A percentile compares a stretch with the other conserved stretches of the same genome.
These are phyloP conservation scores for Dendrostoma leiphaemia DNA, from an alignment of 2,329 filamentous ascomycete species.

Conservation along the genomic window DNA sequence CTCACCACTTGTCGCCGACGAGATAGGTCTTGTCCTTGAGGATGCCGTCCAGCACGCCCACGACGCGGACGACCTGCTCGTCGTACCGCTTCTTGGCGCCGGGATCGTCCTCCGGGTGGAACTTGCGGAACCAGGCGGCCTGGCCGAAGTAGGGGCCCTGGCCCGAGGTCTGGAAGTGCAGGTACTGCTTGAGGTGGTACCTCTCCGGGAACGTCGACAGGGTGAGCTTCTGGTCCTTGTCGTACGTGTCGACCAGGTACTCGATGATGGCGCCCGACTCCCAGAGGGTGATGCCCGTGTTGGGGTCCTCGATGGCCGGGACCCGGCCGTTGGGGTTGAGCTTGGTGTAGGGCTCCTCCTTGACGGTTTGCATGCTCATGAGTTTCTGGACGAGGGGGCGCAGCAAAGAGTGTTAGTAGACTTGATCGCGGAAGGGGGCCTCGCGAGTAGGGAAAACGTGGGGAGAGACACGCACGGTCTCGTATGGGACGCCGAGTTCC, in stretches of 20 bases:
- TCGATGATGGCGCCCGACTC: conserved; percentile 44
- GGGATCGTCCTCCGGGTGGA: conserved; percentile 40
- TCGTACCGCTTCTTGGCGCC: conserved; percentile 44
- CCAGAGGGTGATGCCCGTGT: conserved; percentile 42
- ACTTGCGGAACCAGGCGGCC: conserved; percentile 33
- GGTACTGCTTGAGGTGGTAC: conserved; percentile 31
- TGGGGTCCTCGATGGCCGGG: conserved; percentile 41
- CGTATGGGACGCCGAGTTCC: conserved; percentile 5
- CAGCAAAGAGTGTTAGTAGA: background rate
- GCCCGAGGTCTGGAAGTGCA: conserved; percentile 40
- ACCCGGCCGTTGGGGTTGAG: conserved; percentile 22
- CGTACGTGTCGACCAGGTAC: conserved; percentile 41
- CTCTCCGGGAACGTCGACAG: conserved; percentile 32
- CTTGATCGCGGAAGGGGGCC: background rate
- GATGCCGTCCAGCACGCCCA: conserved; percentile 41
- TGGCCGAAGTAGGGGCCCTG: conserved; percentile 44
- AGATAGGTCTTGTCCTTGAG: conserved; percentile 34
- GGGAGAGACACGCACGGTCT: conserved; percentile 22
- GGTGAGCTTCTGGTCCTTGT: conserved; percentile 33
- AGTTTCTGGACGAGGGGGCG: background rate
- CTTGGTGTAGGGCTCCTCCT: conserved; percentile 5
- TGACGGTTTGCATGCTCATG: background rate
- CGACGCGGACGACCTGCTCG: conserved; percentile 44
- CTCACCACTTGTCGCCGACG: conserved; percentile 37
- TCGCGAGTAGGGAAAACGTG: conserved; percentile 20